phyloP scores from a whole-genome alignment of 2,329 filamentous ascomycete genomes.

The Pseudogymnoascus pannorum region DNA sequence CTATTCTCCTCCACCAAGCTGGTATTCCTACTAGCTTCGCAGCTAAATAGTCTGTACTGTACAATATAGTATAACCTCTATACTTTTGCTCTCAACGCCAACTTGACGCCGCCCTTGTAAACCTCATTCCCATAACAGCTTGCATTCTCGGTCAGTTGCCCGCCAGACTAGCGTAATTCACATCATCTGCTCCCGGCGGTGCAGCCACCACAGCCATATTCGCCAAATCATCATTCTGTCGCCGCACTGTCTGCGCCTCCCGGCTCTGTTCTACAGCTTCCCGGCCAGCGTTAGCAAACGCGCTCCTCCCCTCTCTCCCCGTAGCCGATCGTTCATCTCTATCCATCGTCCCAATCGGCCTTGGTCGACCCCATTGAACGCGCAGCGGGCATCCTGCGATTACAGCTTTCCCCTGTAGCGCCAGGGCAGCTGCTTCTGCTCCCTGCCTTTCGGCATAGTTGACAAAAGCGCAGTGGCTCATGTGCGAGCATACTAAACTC shows the following conservation, averaged over 20 bases:
- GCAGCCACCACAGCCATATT: conserved; percentile 51
- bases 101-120: not conserved
- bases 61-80: conserved; percentile 1
- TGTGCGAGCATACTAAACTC: conserved; percentile 90
- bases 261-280: conserved; percentile 28
- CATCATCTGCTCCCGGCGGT: conserved; percentile 70
- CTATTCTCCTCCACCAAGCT: not conserved
- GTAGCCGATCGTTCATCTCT: conserved; percentile 76
- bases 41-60: not conserved
- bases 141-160: conserved; percentile 56
- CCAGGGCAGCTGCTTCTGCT: conserved; percentile 77
- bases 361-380: conserved; percentile 88
- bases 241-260: conserved; percentile 17
- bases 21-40: not conserved
- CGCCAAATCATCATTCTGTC: conserved; percentile 23
- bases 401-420: conserved; percentile 80
- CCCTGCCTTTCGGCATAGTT: conserved; percentile 82
- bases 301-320: conserved; percentile 66
- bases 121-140: not conserved
- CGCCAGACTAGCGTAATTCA: conserved; percentile 77
- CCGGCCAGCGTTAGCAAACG: conserved; percentile 41
- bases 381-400: conserved; percentile 86
- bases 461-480: conserved; percentile 93
- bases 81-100: conserved; percentile 1
- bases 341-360: conserved; percentile 85